phyloP scores from a whole-genome alignment of 1,284 basidiomycete species.

The Heliocybe sulcata region DNA sequence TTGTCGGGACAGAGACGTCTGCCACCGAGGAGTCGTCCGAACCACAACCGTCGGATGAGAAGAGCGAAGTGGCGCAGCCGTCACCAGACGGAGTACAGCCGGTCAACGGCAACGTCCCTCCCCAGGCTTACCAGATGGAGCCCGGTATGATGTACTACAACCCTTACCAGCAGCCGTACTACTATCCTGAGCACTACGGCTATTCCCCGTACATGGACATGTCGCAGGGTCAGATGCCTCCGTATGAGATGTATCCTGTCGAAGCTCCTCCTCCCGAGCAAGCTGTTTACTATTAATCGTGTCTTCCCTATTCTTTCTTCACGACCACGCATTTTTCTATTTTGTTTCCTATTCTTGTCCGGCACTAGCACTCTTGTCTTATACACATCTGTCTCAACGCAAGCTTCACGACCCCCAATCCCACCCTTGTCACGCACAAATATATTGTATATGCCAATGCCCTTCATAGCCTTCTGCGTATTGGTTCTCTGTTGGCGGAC shows the following conservation, averaged over 20 bases:
- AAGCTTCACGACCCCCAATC: neutral
- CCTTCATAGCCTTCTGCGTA: neutral
- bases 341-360: neutral
- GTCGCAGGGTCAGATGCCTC: conserved; percentile 32
- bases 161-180: conserved; percentile 50
- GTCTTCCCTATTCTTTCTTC: neutral
- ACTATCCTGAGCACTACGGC: conserved; percentile 61
- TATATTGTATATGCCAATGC: neutral
- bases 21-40: conserved; percentile 8
- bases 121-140: conserved; percentile 21
- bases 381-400: neutral
- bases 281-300: conserved; percentile 4
- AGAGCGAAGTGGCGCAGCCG: neutral
- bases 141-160: conserved; percentile 41
- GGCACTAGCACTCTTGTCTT: too few relatives aligned
- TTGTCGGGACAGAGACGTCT: conserved; percentile 14
- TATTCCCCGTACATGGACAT: conserved; percentile 61
- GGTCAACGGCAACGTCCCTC: neutral
- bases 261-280: conserved; percentile 33
- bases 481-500: neutral
- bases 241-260: conserved; percentile 59
- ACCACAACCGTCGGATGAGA: neutral
- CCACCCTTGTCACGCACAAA: neutral
- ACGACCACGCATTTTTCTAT: neutral
- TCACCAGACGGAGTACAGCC: conserved; percentile 2